Percentiles rank a stretch among this genome's conserved stretches.
Evolutionary conservation across 2,329 filamentous ascomycete genomes (phyloP).

Genomic region (Neopestalotiopsis sp.): DNA sequence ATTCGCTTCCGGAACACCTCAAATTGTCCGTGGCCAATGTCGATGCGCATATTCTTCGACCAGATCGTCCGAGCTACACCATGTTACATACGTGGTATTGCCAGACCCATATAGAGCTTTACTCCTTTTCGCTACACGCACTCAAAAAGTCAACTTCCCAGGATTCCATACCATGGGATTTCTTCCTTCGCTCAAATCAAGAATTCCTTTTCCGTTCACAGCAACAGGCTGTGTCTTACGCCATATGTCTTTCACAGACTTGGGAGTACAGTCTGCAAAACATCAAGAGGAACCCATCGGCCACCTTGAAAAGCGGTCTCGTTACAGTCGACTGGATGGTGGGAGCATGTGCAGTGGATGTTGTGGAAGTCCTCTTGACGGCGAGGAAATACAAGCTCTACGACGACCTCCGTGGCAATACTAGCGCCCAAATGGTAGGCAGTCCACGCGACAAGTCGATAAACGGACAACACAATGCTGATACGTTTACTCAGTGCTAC

Average conservation of each 20-base stretch:
- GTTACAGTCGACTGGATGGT: conserved; percentile 22
- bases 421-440: conserved; percentile 19
- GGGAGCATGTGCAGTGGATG: conserved; percentile 20
- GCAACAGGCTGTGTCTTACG: conserved; percentile 19
- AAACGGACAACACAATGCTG: neutral
- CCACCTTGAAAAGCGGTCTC: conserved; percentile 14
- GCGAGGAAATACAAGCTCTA: conserved; percentile 19
- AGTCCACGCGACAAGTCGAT: neutral
- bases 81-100: conserved; percentile 19
- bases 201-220: conserved; percentile 16
- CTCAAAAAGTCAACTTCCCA: neutral
- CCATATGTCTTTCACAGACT: conserved; percentile 19
- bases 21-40: conserved; percentile 15
- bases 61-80: conserved; percentile 19
- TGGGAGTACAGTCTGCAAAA: conserved; percentile 19
- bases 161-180: conserved; percentile 12
- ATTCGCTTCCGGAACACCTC: conserved; percentile 18
- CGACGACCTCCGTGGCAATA: conserved; percentile 15
- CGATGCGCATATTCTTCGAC: conserved; percentile 17
- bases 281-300: conserved; percentile 5
- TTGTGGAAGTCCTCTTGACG: conserved; percentile 13
- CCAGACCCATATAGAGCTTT: conserved; percentile 17
- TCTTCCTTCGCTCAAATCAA: conserved; percentile 14
- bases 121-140: conserved; percentile 14
- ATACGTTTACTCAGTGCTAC: neutral